Percentiles rank a stretch among this genome's conserved stretches.
phyloP scores from a whole-genome alignment of 164 flowering plant species.

The Echeveria elegans region DNA sequence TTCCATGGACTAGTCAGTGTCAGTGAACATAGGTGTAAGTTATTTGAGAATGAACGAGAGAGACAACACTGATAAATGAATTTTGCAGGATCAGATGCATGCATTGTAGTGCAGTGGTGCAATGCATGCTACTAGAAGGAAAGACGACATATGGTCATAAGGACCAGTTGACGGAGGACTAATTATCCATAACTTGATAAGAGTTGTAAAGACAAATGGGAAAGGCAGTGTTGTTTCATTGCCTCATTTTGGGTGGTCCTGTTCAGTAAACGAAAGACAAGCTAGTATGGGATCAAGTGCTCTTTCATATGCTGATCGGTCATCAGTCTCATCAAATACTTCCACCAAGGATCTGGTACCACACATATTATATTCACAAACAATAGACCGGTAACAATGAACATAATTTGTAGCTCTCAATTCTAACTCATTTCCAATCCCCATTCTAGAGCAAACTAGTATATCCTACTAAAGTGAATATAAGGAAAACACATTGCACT shows the following conservation, averaged over 20 bases:
- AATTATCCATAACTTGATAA: not conserved
- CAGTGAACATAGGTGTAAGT: not conserved
- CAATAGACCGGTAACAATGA: no score
- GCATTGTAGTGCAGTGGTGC: not conserved
- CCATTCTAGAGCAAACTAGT: no score
- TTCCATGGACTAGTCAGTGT: not conserved
- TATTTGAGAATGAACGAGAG: not conserved
- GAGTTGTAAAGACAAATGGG: not conserved
- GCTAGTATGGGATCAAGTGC: not conserved
- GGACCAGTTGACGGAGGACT: slow-evolving; percentile 4
- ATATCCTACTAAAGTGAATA: no score
- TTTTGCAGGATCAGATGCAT: slow-evolving; percentile 1
- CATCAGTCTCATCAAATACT: not conserved
- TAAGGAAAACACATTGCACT: no score
- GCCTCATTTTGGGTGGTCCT: not conserved
- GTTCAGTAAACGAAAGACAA: not conserved
- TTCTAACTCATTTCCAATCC: no score
- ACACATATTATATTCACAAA: not conserved
- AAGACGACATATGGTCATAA: not conserved
- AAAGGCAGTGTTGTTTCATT: not conserved
- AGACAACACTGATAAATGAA: not conserved
- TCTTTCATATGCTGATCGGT: not conserved
- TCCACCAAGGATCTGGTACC: not conserved
- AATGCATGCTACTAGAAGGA: not conserved
- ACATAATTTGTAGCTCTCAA: no score